Conservation (phyloP, 495 filamentous ascomycete species). For the Penicillium tannophilum region DNA sequence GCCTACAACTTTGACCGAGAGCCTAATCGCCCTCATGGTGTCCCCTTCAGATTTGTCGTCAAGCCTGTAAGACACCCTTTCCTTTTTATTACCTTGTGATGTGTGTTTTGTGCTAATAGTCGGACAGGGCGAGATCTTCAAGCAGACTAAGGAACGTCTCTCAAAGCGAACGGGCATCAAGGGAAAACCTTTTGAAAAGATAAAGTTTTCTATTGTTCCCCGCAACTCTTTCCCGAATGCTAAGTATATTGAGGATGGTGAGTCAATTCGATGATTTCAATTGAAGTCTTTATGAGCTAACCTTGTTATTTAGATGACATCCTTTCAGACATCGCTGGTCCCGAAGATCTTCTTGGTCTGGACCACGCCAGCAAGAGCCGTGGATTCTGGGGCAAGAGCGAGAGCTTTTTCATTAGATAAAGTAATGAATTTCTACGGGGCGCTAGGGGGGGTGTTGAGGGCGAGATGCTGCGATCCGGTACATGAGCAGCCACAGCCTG, state of each 20-base stretch:
- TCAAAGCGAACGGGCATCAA: conserved; percentile 91
- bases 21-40: conserved; percentile 71
- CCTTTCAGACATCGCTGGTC: conserved; percentile 69
- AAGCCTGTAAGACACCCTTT: conserved; percentile 65
- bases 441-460: conserved; percentile 25
- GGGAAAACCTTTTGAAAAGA: conserved; percentile 97
- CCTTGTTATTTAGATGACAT: conserved; percentile 67
- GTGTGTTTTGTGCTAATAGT: conserved; percentile 23
- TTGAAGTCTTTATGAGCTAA: conserved; percentile 18
- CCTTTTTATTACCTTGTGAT: not conserved
- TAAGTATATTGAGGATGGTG: conserved; percentile 86
- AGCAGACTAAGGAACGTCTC: conserved; percentile 86
- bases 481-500: conserved; percentile 30
- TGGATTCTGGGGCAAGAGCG: conserved; percentile 59
- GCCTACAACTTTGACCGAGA: conserved; percentile 93
- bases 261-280: conserved; percentile 28
- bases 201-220: conserved; percentile 87
- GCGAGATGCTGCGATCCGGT: conserved; percentile 29
- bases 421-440: conserved; percentile 20
- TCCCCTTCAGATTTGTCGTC: conserved; percentile 89
- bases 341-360: conserved; percentile 83
- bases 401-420: conserved; percentile 70
- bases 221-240: conserved; percentile 70
- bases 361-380: conserved; percentile 82
- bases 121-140: conserved; percentile 76